Conservation (phyloP, 768 basidiomycete genomes). For the Suillus subaureus region DNA sequence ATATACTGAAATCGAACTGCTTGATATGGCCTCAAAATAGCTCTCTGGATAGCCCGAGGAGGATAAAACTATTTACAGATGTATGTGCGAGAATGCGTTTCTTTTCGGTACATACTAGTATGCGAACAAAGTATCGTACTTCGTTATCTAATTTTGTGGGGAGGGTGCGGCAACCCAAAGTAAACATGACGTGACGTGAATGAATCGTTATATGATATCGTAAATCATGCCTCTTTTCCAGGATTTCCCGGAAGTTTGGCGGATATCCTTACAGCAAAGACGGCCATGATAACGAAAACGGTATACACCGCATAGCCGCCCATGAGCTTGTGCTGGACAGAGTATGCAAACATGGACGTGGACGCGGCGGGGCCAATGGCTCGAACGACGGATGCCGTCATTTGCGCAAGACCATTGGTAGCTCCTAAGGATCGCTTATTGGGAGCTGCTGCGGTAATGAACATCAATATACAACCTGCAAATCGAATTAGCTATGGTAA, state of each 20-base stretch:
- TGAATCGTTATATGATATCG: too few species aligned
- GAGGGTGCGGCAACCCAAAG: neutral
- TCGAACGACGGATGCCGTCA: constrained; percentile 31
- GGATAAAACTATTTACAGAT: neutral
- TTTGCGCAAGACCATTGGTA: constrained; percentile 55
- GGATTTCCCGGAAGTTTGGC: constrained; percentile 21
- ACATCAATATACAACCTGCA: constrained; percentile 69
- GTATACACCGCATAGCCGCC: constrained; percentile 40
- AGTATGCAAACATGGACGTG: constrained; percentile 41
- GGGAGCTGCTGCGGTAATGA: constrained; percentile 65
- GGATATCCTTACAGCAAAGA: constrained; percentile 22
- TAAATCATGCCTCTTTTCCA: neutral
- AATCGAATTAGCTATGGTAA: constrained; percentile 11
- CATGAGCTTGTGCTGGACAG: constrained; percentile 35
- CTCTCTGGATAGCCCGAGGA: neutral
- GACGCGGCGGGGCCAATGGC: constrained; percentile 36
- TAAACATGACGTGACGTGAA: neutral
- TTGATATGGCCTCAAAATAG: neutral
- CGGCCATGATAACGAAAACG: constrained; percentile 21
- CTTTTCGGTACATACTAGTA: neutral
- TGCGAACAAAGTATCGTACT: neutral
- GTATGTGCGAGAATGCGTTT: neutral
- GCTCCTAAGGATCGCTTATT: constrained; percentile 69
- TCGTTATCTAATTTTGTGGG: neutral
- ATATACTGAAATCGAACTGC: neutral